Percentiles rank a stretch among this genome's conserved stretches.
Evolutionary conservation across 148 eudicot species (phyloP).

Genomic region (Euryodendron excelsum): DNA sequence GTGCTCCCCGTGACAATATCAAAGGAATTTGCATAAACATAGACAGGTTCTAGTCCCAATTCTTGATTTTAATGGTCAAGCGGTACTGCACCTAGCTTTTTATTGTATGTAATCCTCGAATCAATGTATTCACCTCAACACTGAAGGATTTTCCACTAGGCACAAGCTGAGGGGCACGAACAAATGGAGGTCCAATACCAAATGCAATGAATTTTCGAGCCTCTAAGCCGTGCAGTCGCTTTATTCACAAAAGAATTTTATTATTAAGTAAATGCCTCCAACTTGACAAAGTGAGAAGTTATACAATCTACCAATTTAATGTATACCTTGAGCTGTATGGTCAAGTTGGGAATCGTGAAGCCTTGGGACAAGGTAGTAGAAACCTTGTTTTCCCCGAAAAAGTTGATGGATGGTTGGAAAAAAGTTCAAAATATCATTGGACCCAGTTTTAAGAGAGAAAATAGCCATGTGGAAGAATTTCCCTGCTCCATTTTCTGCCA

Average conservation of each 20-base stretch:
- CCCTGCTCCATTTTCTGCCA: conserved; percentile 43
- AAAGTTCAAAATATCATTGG: conserved; percentile 57
- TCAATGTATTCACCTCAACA: conserved; percentile 37
- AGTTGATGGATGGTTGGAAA: conserved; percentile 49
- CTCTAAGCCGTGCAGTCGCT: conserved; percentile 50
- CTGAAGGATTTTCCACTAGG: conserved; percentile 36
- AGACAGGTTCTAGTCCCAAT: conserved; percentile 38
- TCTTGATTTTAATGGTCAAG: conserved; percentile 33
- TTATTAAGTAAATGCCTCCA: not conserved
- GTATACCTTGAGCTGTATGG: conserved; percentile 55
- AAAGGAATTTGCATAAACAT: conserved; percentile 48
- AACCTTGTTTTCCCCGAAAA: conserved; percentile 31
- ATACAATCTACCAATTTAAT: not conserved
- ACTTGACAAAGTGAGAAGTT: not conserved
- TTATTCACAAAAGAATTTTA: conserved; percentile 7
- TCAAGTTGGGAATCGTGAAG: conserved; percentile 55
- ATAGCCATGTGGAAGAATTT: conserved; percentile 30
- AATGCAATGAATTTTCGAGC: conserved; percentile 56
- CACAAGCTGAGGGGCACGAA: conserved; percentile 43
- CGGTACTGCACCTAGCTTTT: conserved; percentile 28
- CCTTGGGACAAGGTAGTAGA: conserved; percentile 43
- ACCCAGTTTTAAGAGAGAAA: conserved; percentile 55
- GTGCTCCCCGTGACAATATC: conserved; percentile 46
- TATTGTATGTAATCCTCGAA: conserved; percentile 52
- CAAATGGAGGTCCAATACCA: conserved; percentile 57